These are phyloP conservation scores for Extremus antarcticus DNA, from an alignment of 495 filamentous ascomycete genomes.

Conservation along the genomic window DNA sequence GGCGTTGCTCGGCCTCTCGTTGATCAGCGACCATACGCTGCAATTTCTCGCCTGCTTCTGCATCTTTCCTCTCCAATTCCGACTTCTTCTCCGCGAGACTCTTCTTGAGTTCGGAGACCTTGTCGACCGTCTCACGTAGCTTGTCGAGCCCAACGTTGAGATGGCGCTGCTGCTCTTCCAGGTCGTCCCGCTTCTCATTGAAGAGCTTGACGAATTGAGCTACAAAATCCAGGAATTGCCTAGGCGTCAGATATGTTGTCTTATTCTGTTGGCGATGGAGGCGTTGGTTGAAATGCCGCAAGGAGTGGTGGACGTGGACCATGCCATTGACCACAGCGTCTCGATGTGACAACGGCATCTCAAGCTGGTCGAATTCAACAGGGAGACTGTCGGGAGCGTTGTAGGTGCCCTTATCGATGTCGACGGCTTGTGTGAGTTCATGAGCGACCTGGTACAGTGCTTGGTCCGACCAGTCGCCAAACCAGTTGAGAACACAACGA, in stretches of 20 bases:
- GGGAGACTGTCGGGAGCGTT: conserved; percentile 82
- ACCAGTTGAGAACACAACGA: conserved; percentile 98
- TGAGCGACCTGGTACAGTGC: conserved; percentile 95
- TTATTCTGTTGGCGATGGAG: conserved; percentile 83
- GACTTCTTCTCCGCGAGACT: conserved; percentile 89
- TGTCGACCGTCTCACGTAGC: conserved; percentile 93
- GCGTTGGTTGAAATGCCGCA: conserved; percentile 80
- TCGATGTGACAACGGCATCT: conserved; percentile 74
- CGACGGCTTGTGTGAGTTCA: conserved; percentile 89
- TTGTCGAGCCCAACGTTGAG: conserved; percentile 97
- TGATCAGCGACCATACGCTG: conserved; percentile 96
- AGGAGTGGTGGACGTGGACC: conserved; percentile 95
- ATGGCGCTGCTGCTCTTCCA: conserved; percentile 97
- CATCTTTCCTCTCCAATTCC: conserved; percentile 85
- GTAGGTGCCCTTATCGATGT: conserved; percentile 79
- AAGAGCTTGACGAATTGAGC: conserved; percentile 95
- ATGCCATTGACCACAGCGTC: conserved; percentile 91
- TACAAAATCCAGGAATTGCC: conserved; percentile 97
- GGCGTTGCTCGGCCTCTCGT: conserved; percentile 86
- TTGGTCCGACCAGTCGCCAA: conserved; percentile 98
- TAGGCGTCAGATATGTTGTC: conserved; percentile 83
- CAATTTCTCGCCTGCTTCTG: conserved; percentile 92
- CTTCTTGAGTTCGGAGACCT: conserved; percentile 79
- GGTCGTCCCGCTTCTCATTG: conserved; percentile 94
- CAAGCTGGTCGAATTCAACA: conserved; percentile 76